A percentile compares a stretch with the other conserved stretches of the same genome.
Conservation (phyloP, 306 rosid genomes). For the Chamaecrista fasciculata region DNA sequence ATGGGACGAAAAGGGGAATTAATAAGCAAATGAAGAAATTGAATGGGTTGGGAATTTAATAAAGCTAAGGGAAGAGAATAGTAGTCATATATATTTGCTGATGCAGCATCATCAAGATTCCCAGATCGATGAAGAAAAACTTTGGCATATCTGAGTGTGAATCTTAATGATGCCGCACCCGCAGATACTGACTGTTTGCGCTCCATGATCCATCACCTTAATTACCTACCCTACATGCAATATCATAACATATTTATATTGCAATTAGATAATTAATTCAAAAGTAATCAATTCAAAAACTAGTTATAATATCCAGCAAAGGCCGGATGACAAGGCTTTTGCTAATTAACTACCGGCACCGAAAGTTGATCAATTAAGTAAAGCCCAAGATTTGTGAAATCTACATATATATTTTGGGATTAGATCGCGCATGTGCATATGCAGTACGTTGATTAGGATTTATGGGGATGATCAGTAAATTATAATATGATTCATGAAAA, state of each 20-base stretch:
- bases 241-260: too few species aligned
- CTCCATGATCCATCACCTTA: not conserved
- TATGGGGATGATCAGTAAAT: not conserved
- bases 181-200: constrained; percentile 38
- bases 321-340: constrained; percentile 41
- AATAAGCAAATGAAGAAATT: too few species aligned
- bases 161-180: constrained; percentile 62
- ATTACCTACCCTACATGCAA: not conserved
- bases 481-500: too few species aligned
- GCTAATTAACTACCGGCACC: constrained; percentile 23
- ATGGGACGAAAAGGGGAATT: not conserved
- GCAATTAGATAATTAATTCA: too few species aligned
- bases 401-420: constrained; percentile 3
- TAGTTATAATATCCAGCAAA: not conserved
- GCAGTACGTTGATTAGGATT: not conserved
- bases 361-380: constrained; percentile 32
- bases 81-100: constrained; percentile 58
- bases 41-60: constrained; percentile 8
- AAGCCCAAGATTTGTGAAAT: constrained; percentile 18
- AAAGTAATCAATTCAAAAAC: too few species aligned
- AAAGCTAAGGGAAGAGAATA: not conserved
- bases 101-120: constrained; percentile 99
- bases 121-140: constrained; percentile 39
- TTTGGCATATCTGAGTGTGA: too few species aligned
- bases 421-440: too few species aligned